phyloP scores from a whole-genome alignment of 2,329 filamentous ascomycete genomes.

The Macrophomina phaseolina region DNA sequence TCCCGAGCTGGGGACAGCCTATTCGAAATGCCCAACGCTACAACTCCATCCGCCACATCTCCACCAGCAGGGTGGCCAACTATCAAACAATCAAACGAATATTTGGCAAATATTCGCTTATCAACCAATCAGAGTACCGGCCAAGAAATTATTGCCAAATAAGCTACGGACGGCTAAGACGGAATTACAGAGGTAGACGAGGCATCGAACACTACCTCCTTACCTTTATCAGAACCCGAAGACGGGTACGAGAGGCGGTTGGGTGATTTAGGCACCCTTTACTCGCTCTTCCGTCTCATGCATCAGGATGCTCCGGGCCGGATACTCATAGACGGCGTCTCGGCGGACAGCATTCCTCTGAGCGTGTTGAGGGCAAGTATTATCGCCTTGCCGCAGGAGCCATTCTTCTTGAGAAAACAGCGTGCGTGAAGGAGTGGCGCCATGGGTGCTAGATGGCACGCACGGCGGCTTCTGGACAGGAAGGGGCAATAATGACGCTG shows the following conservation, averaged over 20 bases:
- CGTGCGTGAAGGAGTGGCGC: conserved; percentile 49
- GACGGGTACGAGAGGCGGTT: conserved; percentile 13
- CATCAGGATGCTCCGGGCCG: conserved; percentile 35
- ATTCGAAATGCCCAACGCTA: not conserved
- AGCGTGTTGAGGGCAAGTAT: conserved; percentile 53
- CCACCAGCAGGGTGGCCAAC: not conserved
- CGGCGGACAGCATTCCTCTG: conserved; percentile 49
- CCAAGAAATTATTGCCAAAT: too few relatives aligned
- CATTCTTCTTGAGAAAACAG: conserved; percentile 53
- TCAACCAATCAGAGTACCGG: too few relatives aligned
- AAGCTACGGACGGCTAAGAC: too few relatives aligned
- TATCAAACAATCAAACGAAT: too few relatives aligned
- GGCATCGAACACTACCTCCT: too few relatives aligned
- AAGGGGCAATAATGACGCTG: not conserved
- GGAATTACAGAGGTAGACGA: too few relatives aligned
- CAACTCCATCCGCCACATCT: not conserved
- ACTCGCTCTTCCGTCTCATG: conserved; percentile 48
- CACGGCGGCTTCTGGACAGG: not conserved
- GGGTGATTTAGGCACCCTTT: conserved; percentile 17
- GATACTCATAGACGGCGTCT: conserved; percentile 53
- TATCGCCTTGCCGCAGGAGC: conserved; percentile 61
- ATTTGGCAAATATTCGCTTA: too few relatives aligned
- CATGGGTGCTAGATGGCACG: conserved; percentile 34
- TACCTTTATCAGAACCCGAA: not conserved
- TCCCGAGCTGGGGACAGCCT: not conserved